Evolutionary conservation across 2,329 filamentous ascomycete genomes (phyloP), one percentile per base, ranked within the genome.

Genomic region (Colletotrichum sp.): DNA sequence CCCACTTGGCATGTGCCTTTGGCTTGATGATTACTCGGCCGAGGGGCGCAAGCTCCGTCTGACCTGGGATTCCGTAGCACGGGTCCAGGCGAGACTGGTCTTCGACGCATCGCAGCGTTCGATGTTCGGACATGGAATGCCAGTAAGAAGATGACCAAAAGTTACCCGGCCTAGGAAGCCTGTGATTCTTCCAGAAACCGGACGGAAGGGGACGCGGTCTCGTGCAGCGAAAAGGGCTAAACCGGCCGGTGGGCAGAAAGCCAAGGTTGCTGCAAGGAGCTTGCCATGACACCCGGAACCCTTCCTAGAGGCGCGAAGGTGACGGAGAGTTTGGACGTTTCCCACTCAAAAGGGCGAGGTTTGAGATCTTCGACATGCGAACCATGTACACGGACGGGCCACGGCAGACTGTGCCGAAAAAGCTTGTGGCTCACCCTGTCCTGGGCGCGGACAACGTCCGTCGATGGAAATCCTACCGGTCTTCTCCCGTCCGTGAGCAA

Each of bases 1-100:
- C 59, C 34, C 15, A 69, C 57, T 65, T 26, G 34, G 52, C 74
- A 74, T 76, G 64, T 76, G 74, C 59, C 18, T 66, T 3, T 44
- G 28, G 65, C 21, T 34, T 62, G 32, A 26, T 72, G 5, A 10
- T 28, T n/a, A 59, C 36, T 75, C 68, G 63, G 68, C 62, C 68
- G 24, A 66, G 68, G 68, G 21, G 32, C 34, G n/a, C 24, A 70
- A 44, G 13, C 39, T 44, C 39, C 49, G 52, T 75, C 72, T 39
- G 62, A 57, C 59, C 9, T 26, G 7, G 34, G 10, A 18, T 63
- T 8, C 18, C 18, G 12, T 39, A 16, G 59, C 34, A 55, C 39
- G 30, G 10, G 9, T 72, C n/a, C 21, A 18, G n/a, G 18, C 18
- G 44, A 55, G 24, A 62, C 30, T 49, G 18, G 36, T 5, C 55